These are phyloP conservation scores for Leccinum variicolor DNA, from an alignment of 768 basidiomycete species.

Conservation along the genomic window DNA sequence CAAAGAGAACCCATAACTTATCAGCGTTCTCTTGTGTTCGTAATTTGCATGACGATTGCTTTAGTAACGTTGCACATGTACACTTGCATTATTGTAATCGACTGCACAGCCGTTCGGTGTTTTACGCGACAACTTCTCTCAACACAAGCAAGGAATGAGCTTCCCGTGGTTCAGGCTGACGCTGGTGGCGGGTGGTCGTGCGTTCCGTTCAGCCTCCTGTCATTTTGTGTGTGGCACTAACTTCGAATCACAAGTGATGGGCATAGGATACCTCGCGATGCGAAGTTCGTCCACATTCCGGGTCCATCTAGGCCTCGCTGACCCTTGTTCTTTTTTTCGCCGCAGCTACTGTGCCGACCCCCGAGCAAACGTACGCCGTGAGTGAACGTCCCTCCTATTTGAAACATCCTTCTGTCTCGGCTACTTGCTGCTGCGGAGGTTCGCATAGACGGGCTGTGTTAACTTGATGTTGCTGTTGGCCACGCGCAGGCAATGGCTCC, in stretches of 20 bases:
- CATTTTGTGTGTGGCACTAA: conserved; percentile 5
- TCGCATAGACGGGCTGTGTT: not conserved
- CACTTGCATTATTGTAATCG: conserved; percentile 9
- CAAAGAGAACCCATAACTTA: conserved; percentile 11
- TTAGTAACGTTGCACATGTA: conserved; percentile 8
- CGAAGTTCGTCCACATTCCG: conserved; percentile 40
- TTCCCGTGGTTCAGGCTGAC: conserved; percentile 61
- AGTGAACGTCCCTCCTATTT: conserved; percentile 10
- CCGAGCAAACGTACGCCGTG: conserved; percentile 35
- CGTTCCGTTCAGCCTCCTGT: conserved; percentile 26
- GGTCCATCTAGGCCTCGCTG: not conserved
- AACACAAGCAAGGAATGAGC: conserved; percentile 34
- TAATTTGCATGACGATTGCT: conserved; percentile 11
- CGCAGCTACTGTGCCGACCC: conserved; percentile 34
- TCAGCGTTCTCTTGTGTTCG: not conserved
- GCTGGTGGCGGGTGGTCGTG: conserved; percentile 43
- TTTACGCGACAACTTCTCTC: not conserved
- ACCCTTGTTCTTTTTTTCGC: conserved; percentile 1
- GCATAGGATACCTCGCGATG: conserved; percentile 57
- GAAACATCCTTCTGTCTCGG: not conserved
- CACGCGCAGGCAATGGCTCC: conserved; percentile 55
- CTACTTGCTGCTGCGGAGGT: not conserved
- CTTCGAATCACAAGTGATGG: conserved; percentile 41
- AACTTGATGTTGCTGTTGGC: not conserved
- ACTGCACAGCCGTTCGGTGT: conserved; percentile 10